Evolutionary conservation across 2,329 filamentous ascomycete species (phyloP).

Genomic region (Aspergillus sp.): DNA sequence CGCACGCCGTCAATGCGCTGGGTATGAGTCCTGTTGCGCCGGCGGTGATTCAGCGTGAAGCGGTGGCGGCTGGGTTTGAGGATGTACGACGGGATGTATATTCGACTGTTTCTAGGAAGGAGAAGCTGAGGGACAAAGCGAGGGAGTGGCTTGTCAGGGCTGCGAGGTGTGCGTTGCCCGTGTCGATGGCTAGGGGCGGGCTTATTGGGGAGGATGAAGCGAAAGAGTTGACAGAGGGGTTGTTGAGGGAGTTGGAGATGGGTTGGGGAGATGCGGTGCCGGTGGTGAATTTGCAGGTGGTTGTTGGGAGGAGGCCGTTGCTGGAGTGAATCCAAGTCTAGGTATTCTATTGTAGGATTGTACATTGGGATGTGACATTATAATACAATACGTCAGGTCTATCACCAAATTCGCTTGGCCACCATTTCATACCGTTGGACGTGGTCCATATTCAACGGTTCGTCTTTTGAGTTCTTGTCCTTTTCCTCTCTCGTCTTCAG

Average conservation of each 20-base stretch:
- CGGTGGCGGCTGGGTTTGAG: conserved; percentile 2
- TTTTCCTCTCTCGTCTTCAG: conserved; percentile 59
- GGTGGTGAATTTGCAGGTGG: conserved; percentile 13
- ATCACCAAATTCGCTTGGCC: conserved; percentile 90
- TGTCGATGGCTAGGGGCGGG: conserved; percentile 9
- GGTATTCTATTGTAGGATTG: neutral
- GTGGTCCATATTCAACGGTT: conserved; percentile 55
- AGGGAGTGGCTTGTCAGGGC: conserved; percentile 12
- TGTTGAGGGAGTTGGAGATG: conserved; percentile 12
- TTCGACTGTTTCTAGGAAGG: conserved; percentile 7
- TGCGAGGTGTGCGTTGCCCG: conserved; percentile 9
- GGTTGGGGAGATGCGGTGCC: conserved; percentile 9
- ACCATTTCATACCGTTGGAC: conserved; percentile 89
- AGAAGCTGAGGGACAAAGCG: conserved; percentile 6
- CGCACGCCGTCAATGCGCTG: conserved; percentile 9
- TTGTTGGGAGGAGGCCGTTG: conserved; percentile 12
- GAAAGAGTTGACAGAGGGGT: conserved; percentile 2
- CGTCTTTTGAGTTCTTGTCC: conserved; percentile 55
- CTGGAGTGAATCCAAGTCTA: neutral
- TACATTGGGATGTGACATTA: neutral
- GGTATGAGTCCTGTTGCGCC: conserved; percentile 9
- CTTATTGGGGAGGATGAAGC: conserved; percentile 5
- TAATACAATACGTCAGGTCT: neutral
- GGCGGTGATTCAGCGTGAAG: conserved; percentile 8
- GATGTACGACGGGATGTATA: conserved; percentile 8